phyloP scores from a whole-genome alignment of 2,329 filamentous ascomycete species.

The Beauveria caledonica region DNA sequence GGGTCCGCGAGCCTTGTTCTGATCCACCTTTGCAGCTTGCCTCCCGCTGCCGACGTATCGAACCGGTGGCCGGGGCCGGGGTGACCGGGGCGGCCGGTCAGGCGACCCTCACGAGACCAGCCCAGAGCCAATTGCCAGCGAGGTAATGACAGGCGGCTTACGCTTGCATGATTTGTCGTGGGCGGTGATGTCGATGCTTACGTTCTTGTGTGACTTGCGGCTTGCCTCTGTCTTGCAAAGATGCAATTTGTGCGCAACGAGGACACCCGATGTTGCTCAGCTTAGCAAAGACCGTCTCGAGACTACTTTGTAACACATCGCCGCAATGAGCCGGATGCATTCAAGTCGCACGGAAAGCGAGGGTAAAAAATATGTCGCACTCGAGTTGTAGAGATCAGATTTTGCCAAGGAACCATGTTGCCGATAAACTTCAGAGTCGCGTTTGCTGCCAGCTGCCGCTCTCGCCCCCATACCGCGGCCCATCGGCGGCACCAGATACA shows the following conservation, averaged over 20 bases:
- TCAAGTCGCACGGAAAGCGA: too few species aligned
- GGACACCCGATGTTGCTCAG: too few species aligned
- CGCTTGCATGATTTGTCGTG: background rate
- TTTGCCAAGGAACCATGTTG: background rate
- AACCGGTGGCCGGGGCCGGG: background rate
- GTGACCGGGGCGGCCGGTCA: constrained; percentile 1
- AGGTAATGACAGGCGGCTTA: constrained; percentile 1
- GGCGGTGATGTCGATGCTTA: background rate
- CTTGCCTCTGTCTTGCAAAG: background rate
- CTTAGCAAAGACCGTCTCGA: background rate
- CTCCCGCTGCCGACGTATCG: constrained; percentile 5
- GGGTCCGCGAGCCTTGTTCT: constrained; percentile 1
- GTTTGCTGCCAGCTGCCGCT: background rate
- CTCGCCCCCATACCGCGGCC: background rate
- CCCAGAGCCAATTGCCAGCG: background rate
- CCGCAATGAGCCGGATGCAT: too few species aligned
- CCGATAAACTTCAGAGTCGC: background rate
- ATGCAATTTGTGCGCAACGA: background rate
- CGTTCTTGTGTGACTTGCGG: background rate
- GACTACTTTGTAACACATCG: too few species aligned
- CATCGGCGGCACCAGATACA: background rate
- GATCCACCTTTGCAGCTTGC: background rate
- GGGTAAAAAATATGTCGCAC: too few species aligned
- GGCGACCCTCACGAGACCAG: constrained; percentile 2
- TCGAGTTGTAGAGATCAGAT: background rate